Base-by-base conservation (phyloP, 805 yeast genomes). In the Nakazawaea wyomingensis region DNA sequence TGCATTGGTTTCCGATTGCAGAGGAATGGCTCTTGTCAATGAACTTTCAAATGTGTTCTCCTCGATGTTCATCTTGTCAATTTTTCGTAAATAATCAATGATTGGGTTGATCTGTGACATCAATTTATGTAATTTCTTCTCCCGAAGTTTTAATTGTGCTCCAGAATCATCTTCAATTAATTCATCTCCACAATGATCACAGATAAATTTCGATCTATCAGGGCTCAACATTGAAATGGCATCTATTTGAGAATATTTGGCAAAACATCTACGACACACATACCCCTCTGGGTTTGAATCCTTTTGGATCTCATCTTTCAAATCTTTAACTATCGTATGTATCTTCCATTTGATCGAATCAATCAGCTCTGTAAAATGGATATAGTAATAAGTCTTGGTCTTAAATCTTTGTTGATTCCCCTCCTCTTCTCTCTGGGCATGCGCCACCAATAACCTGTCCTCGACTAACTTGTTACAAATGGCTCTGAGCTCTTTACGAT, bases 291-390 rank as follows among this genome's bases (percentile, higher is more conserved):
- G 95, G 52, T 88, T 90, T 20, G 88, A 80, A 54, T 83, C 85
- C 50, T 80, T 85, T 40, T 87, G 81, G 65, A 91, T 75, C 54
- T 89, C 95, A 49, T 84, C 86, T 56, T 87, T 87, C 44, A 90
- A 71, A 43, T 72, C 61, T 52, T 82, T 82, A 11, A 87, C 97
- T 21, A 93, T 74, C 37, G 85, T 78, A 60, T 91, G 96, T 46
- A 91, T 85, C 57, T 90, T 89, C 98, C 98, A 93, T 63, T 93
- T 93, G 58, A 93, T 80, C 3, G 96, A 80, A 64, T 93, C 99
- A 32, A 93, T 86, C 0, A 98, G 95, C 60, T 89, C 96, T 3
- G 96, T 87, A 58, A 77, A 79, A 57, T 88, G 96, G 43, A 91
- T 82, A 61, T 77, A 93, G 64, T 83, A 93, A 54, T 88, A 88